Evolutionary conservation across 2,329 filamentous ascomycete genomes (phyloP).

Genomic region (Colletotrichum lindemuthianum): DNA sequence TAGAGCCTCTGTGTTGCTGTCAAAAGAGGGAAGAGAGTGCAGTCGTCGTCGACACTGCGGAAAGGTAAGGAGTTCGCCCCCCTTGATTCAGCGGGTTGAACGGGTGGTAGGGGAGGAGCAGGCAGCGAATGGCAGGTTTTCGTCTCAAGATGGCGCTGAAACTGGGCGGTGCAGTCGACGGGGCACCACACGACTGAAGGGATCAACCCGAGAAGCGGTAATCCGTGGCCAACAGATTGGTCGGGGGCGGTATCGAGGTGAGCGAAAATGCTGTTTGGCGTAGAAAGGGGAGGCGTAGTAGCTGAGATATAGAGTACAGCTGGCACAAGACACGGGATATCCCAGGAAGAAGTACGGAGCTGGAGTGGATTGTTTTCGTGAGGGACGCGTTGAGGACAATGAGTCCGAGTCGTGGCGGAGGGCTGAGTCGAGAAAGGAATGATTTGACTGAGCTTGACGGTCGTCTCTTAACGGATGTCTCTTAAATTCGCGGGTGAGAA

Average conservation of each 20-base stretch:
- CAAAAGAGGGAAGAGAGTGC: slow-evolving; percentile 7
- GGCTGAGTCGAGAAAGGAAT: slow-evolving; percentile 26
- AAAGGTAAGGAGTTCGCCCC: slow-evolving; percentile 21
- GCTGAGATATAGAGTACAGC: slow-evolving; percentile 15
- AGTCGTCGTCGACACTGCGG: slow-evolving; percentile 17
- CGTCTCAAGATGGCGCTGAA: slow-evolving; percentile 36
- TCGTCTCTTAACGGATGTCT: neutral
- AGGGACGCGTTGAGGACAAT: slow-evolving; percentile 13
- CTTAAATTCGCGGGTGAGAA: slow-evolving; percentile 5
- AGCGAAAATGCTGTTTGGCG: slow-evolving; percentile 14
- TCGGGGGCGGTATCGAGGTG: neutral
- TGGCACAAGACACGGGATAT: slow-evolving; percentile 30
- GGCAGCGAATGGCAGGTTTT: slow-evolving; percentile 24
- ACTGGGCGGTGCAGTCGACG: slow-evolving; percentile 37
- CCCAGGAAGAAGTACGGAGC: slow-evolving; percentile 14
- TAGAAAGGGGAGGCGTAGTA: slow-evolving; percentile 16
- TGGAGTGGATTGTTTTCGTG: slow-evolving; percentile 8
- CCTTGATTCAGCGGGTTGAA: slow-evolving; percentile 15
- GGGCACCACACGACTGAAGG: slow-evolving; percentile 17
- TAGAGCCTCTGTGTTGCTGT: slow-evolving; percentile 25
- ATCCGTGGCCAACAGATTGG: slow-evolving; percentile 26
- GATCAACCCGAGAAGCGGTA: slow-evolving; percentile 25
- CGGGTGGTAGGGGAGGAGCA: slow-evolving; percentile 14
- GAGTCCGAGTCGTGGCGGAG: slow-evolving; percentile 11
- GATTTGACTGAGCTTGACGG: neutral